A percentile compares a stretch with the other conserved stretches of the same genome.
Evolutionary conservation across 495 filamentous ascomycete species (phyloP).

Genomic region (Xylaria telfairii): DNA sequence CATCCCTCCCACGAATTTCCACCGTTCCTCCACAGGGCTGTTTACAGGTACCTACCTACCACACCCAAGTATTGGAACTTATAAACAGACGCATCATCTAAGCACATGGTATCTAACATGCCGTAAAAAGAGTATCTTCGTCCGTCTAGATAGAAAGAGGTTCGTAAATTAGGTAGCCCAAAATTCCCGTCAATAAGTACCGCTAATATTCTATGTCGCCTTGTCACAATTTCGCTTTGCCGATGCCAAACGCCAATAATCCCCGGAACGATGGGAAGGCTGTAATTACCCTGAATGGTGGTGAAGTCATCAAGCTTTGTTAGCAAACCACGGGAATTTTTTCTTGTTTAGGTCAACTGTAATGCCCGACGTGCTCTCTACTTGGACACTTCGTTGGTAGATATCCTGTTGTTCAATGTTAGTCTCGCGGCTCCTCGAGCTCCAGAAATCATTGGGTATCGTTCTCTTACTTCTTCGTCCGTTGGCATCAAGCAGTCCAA

Average conservation of each 20-base stretch:
- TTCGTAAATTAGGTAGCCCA: constrained; percentile 16
- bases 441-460: neutral
- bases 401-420: constrained; percentile 56
- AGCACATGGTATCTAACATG: neutral
- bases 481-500: constrained; percentile 66
- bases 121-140: neutral
- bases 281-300: neutral
- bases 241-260: constrained; percentile 19
- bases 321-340: constrained; percentile 64
- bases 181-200: constrained; percentile 13
- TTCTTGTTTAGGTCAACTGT: constrained; percentile 53
- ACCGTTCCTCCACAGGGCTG: too few species aligned
- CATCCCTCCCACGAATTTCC: neutral
- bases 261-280: neutral
- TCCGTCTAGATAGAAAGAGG: neutral
- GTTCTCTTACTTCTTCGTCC: constrained; percentile 63
- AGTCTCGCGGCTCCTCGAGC: constrained; percentile 27
- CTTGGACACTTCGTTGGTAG: constrained; percentile 63
- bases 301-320: constrained; percentile 39
- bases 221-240: constrained; percentile 20
- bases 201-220: constrained; percentile 18
- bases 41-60: neutral
- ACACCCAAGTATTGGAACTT: neutral
- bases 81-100: neutral
- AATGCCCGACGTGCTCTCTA: constrained; percentile 54